These are phyloP conservation scores for Spathaspora girioi DNA, from an alignment of 805 yeast genomes.

Conservation along the genomic window DNA sequence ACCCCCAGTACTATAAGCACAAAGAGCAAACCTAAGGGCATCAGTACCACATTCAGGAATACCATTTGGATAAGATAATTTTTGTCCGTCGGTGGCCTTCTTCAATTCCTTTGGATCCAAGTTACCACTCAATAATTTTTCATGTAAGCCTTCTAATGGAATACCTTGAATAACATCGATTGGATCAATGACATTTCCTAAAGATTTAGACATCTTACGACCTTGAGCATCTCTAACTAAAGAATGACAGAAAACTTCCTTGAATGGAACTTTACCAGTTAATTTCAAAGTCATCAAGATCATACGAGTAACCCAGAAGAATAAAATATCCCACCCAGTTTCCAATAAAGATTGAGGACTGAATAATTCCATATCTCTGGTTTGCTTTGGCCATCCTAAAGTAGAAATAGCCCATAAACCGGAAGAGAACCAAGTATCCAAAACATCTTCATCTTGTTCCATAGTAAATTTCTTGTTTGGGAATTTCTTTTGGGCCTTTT, in stretches of 20 bases:
- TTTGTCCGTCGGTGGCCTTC: constrained; percentile 86
- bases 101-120: constrained; percentile 84
- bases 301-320: constrained; percentile 99
- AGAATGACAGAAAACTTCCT: constrained; percentile 96
- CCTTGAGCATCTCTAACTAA: constrained; percentile 99
- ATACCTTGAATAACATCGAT: constrained; percentile 91
- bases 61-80: constrained; percentile 88
- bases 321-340: constrained; percentile 98
- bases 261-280: constrained; percentile 89
- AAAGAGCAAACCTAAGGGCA: constrained; percentile 94
- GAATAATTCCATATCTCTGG: constrained; percentile 70
- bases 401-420: constrained; percentile 98
- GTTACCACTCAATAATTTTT: constrained; percentile 75
- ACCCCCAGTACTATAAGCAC: constrained; percentile 98
- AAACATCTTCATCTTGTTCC: constrained; percentile 95
- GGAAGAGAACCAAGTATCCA: constrained; percentile 98
- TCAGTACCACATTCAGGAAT: constrained; percentile 99
- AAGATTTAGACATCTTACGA: constrained; percentile 96
- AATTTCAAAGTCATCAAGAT: constrained; percentile 84
- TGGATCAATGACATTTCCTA: constrained; percentile 97
- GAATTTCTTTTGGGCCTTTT: constrained; percentile 73
- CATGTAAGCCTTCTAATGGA: constrained; percentile 72
- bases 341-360: constrained; percentile 93
- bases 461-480: constrained; percentile 67
- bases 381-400: constrained; percentile 88